Conservation (phyloP, 495 filamentous ascomycete genomes). For the Tuber microsphaerosporum region DNA sequence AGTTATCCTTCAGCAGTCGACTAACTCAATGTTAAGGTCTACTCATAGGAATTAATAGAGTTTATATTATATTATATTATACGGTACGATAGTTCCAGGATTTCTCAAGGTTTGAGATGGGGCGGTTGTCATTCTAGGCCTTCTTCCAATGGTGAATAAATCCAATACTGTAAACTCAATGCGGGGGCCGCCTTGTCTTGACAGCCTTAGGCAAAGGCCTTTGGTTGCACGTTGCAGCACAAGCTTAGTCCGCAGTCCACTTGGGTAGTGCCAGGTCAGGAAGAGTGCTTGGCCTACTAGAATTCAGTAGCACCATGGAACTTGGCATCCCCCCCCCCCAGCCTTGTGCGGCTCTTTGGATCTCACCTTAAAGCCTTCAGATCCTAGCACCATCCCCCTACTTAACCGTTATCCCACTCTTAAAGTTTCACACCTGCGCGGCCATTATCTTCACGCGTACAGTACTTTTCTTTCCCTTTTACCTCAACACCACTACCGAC, state of each 20-base stretch:
- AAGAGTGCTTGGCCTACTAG: background rate
- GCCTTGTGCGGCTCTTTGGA: background rate
- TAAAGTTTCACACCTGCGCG: background rate
- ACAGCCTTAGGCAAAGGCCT: no score
- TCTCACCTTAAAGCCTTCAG: background rate
- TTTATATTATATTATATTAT: no score
- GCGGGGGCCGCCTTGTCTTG: no score
- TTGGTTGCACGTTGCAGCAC: no score
- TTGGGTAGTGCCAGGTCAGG: background rate
- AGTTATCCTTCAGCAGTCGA: no score
- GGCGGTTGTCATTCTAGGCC: background rate
- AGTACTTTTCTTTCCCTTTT: constrained; percentile 20
- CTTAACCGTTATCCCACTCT: background rate
- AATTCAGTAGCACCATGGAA: background rate
- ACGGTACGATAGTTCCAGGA: no score
- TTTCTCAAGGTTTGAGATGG: background rate
- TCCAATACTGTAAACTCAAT: no score
- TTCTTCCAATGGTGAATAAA: background rate
- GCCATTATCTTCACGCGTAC: constrained; percentile 19
- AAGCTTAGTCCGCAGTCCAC: no score
- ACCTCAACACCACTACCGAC: constrained; percentile 3
- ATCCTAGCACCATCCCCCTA: background rate
- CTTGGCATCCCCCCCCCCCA: background rate
- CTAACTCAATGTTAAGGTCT: no score
- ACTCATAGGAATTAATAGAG: no score